Evolutionary conservation across 2,329 filamentous ascomycete species (phyloP).

Genomic region (Trichoderma lentiforme): DNA sequence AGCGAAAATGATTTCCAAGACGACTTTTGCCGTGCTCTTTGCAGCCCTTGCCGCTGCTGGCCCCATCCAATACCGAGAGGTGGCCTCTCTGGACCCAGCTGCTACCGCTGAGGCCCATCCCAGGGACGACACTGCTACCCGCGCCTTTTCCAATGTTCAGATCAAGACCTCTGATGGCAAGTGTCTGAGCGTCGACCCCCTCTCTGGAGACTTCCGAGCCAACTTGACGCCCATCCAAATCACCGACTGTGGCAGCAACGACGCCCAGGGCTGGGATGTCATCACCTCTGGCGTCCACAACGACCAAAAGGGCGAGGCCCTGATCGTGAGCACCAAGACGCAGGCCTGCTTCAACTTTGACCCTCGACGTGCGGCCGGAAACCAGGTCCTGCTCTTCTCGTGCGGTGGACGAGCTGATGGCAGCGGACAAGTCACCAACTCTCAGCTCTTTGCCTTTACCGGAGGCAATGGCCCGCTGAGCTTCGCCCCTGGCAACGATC

Average conservation of each 20-base stretch:
- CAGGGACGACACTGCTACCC: conserved; percentile 42
- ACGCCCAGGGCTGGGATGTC: conserved; percentile 46
- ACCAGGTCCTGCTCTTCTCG: conserved; percentile 55
- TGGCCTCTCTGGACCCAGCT: conserved; percentile 40
- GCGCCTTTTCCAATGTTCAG: conserved; percentile 42
- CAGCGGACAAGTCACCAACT: conserved; percentile 46
- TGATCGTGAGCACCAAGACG: conserved; percentile 55
- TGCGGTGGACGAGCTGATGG: conserved; percentile 58
- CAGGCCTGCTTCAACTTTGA: conserved; percentile 60
- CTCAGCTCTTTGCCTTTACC: conserved; percentile 50
- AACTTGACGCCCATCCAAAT: conserved; percentile 47
- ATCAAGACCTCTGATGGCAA: conserved; percentile 44
- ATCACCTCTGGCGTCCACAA: conserved; percentile 52
- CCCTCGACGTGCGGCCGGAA: conserved; percentile 46
- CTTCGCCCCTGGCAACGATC: conserved; percentile 45
- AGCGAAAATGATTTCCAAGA: conserved; percentile 10
- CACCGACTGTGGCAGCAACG: conserved; percentile 40
- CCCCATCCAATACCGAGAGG: conserved; percentile 22
- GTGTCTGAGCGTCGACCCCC: conserved; percentile 45
- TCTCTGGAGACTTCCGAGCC: conserved; percentile 47
- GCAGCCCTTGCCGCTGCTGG: conserved; percentile 16
- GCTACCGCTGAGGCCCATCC: conserved; percentile 45
- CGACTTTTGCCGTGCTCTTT: conserved; percentile 1
- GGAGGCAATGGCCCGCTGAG: conserved; percentile 40
- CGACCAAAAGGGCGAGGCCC: conserved; percentile 42